Conservation (phyloP, 345 rosid species). For the Gossypium australe region DNA sequence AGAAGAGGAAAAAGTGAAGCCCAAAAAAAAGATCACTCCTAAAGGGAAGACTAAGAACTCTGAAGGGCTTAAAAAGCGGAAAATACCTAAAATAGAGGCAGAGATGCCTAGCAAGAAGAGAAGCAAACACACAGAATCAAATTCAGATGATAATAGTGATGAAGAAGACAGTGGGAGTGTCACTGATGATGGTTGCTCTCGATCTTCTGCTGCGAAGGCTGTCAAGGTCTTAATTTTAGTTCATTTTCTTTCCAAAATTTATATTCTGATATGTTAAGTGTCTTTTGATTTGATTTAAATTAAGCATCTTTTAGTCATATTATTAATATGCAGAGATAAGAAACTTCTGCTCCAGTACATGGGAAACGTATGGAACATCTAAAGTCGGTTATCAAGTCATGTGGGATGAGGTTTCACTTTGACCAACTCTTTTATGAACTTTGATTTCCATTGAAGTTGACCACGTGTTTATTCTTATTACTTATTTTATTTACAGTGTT, state of each 20-base stretch:
- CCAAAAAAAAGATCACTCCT: constrained; percentile 41
- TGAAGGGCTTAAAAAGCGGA: constrained; percentile 50
- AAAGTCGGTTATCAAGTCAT: constrained; percentile 72
- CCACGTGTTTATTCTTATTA: background rate
- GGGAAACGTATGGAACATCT: constrained; percentile 81
- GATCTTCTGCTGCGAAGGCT: constrained; percentile 42
- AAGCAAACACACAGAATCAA: constrained; percentile 34
- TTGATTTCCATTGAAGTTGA: constrained; percentile 10
- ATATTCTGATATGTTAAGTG: background rate
- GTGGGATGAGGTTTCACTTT: constrained; percentile 64
- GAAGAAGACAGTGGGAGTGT: constrained; percentile 38
- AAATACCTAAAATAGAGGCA: constrained; percentile 39
- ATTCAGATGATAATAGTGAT: constrained; percentile 34
- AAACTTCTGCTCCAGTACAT: constrained; percentile 48
- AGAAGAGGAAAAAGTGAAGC: constrained; percentile 36
- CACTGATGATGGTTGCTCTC: constrained; percentile 47
- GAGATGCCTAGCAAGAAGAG: constrained; percentile 40
- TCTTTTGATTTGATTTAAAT: background rate
- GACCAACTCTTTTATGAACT: constrained; percentile 11
- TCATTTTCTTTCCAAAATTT: constrained; percentile 8
- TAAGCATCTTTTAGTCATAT: constrained; percentile 3
- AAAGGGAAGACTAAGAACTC: constrained; percentile 34
- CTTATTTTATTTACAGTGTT: constrained; percentile 41
- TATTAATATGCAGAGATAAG: constrained; percentile 53
- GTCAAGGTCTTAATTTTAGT: constrained; percentile 39